phyloP scores from a whole-genome alignment of 2,329 filamentous ascomycete genomes.

The Aureobasidium leucospermi region DNA sequence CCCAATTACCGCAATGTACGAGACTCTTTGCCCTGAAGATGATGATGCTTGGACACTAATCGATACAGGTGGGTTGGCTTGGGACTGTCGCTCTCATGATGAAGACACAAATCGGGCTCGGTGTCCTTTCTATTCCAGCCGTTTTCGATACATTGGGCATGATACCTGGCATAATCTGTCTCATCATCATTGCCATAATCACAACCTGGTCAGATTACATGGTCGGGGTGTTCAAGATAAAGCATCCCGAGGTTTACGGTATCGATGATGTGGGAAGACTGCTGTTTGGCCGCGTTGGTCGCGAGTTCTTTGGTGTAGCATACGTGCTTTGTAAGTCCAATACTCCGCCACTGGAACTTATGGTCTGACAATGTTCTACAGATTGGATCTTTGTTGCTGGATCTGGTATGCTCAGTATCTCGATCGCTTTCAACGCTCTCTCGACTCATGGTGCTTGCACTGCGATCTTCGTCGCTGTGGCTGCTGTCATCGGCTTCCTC shows the following conservation, averaged over 20 bases:
- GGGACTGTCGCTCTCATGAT: slow-evolving; percentile 40
- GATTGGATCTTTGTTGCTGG: slow-evolving; percentile 27
- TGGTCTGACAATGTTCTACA: slow-evolving; percentile 11
- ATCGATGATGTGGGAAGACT: slow-evolving; percentile 51
- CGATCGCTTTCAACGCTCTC: slow-evolving; percentile 23
- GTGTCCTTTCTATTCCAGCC: slow-evolving; percentile 44
- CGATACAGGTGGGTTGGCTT: slow-evolving; percentile 34
- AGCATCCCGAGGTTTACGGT: slow-evolving; percentile 49
- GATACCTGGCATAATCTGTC: slow-evolving; percentile 41
- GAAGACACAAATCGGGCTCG: slow-evolving; percentile 40
- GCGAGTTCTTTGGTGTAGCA: slow-evolving; percentile 40
- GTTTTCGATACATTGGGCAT: slow-evolving; percentile 42
- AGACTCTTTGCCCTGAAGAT: no score
- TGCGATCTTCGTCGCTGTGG: slow-evolving; percentile 34
- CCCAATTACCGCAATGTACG: not conserved
- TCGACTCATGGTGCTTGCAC: slow-evolving; percentile 30
- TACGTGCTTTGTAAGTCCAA: slow-evolving; percentile 28
- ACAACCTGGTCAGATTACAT: slow-evolving; percentile 45
- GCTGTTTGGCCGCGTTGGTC: slow-evolving; percentile 46
- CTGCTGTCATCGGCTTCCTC: slow-evolving; percentile 34
- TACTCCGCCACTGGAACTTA: no score
- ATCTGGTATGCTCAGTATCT: slow-evolving; percentile 28
- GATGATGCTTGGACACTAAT: no score
- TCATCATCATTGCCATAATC: slow-evolving; percentile 35
- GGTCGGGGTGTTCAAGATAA: slow-evolving; percentile 46